phyloP scores from a whole-genome alignment of 2,329 filamentous ascomycete species.

The Chaetomium sp. region DNA sequence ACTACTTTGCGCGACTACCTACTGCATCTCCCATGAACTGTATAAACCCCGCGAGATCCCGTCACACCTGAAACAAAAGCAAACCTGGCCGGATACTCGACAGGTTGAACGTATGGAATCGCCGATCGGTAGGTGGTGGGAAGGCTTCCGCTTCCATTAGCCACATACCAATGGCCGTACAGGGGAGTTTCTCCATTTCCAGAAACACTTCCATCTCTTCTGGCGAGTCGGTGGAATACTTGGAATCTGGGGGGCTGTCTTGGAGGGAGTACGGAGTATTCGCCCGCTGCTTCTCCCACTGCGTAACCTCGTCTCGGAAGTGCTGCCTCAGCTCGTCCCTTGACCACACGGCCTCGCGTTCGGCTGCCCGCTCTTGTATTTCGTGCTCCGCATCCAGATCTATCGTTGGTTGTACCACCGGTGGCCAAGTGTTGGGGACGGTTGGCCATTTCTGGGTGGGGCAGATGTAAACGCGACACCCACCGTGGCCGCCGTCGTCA shows the following conservation, averaged over 20 bases:
- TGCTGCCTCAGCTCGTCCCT: not conserved
- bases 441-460: not conserved
- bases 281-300: not conserved
- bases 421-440: not conserved
- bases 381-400: too few species aligned
- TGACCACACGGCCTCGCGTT: too few species aligned
- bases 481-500: not conserved
- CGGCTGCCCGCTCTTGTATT: too few species aligned
- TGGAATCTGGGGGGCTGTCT: not conserved
- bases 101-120: not conserved
- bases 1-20: too few species aligned
- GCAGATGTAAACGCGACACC: conserved; percentile 1
- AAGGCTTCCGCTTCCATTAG: not conserved
- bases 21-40: too few species aligned
- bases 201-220: not conserved
- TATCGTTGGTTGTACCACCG: too few species aligned
- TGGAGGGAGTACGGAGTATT: not conserved
- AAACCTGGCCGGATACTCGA: not conserved
- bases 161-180: conserved; percentile 2
- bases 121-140: not conserved
- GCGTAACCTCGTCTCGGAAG: not conserved
- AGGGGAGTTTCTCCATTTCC: not conserved
- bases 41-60: not conserved
- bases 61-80: not conserved
- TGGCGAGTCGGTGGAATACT: not conserved